Conservation (phyloP, 495 filamentous ascomycete species). For the Rhypophila decipiens region DNA sequence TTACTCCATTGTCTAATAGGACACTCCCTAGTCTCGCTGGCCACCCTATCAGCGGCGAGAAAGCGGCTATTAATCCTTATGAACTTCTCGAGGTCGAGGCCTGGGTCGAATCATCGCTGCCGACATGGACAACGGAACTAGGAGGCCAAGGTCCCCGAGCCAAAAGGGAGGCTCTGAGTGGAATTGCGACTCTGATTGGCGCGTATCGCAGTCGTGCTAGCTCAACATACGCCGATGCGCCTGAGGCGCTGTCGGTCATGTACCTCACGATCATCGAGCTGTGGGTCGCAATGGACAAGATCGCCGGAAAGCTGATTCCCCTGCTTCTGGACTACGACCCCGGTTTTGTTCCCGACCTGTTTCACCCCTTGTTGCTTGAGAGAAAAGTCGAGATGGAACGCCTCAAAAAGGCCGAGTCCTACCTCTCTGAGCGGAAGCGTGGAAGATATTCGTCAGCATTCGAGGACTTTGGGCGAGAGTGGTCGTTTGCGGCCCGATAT, state of each 20-base stretch:
- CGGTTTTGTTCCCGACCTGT: slow-evolving; percentile 33
- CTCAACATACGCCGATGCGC: slow-evolving; percentile 32
- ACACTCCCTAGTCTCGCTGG: neutral
- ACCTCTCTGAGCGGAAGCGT: slow-evolving; percentile 32
- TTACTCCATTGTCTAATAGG: neutral
- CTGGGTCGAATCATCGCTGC: slow-evolving; percentile 14
- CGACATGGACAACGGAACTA: slow-evolving; percentile 14
- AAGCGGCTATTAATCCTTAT: neutral
- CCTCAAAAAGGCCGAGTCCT: slow-evolving; percentile 41
- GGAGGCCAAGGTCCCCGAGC: neutral
- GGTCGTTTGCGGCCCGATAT: slow-evolving; percentile 49
- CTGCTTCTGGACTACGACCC: slow-evolving; percentile 48
- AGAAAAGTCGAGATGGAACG: slow-evolving; percentile 43
- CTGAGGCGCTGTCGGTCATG: slow-evolving; percentile 53
- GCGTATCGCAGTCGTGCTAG: slow-evolving; percentile 19
- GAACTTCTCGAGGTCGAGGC: slow-evolving; percentile 12
- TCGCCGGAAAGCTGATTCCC: slow-evolving; percentile 29
- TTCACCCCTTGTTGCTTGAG: slow-evolving; percentile 47
- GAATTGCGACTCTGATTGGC: slow-evolving; percentile 12
- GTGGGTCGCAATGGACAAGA: slow-evolving; percentile 56
- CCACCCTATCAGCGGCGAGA: too few relatives aligned
- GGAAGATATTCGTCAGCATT: slow-evolving; percentile 31
- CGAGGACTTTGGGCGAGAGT: slow-evolving; percentile 10
- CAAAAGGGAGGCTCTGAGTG: neutral
- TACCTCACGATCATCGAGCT: slow-evolving; percentile 54